Conservation (phyloP, 2,329 filamentous ascomycete species). For the Colletotrichum destructivum region DNA sequence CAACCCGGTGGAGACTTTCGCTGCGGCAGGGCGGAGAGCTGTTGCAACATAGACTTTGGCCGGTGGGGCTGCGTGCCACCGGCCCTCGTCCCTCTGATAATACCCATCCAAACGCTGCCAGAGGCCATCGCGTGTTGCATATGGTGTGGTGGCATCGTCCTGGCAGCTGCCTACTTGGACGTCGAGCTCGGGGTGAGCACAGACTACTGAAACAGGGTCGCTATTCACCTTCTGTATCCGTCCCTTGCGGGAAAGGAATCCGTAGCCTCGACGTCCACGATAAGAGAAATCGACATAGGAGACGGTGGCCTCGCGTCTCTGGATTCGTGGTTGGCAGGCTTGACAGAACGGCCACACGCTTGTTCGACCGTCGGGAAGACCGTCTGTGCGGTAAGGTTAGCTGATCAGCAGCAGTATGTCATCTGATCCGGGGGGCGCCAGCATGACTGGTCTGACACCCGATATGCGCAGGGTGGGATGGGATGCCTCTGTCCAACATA, state of each 20-base stretch:
- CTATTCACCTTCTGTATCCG: conserved; percentile 22
- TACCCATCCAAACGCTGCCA: conserved; percentile 13
- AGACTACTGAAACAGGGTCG: conserved; percentile 17
- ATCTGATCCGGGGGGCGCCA: conserved; percentile 33
- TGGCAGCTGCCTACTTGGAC: conserved; percentile 12
- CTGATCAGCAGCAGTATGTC: conserved; percentile 37
- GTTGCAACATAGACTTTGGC: conserved; percentile 9
- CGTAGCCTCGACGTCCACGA: conserved; percentile 17
- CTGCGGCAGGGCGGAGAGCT: conserved; percentile 36
- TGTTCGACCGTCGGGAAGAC: conserved; percentile 4
- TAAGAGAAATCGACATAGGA: conserved; percentile 8
- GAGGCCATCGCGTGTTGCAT: conserved; percentile 1
- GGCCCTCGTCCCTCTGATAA: conserved; percentile 18
- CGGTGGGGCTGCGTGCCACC: conserved; percentile 8
- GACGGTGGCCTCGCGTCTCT: conserved; percentile 11
- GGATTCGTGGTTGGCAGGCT: conserved; percentile 24
- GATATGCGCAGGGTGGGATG: conserved; percentile 2
- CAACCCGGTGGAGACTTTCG: conserved; percentile 21
- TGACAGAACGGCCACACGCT: conserved; percentile 8
- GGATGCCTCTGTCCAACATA: conserved; percentile 17
- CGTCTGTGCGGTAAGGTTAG: conserved; percentile 33
- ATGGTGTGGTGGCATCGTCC: conserved; percentile 33
- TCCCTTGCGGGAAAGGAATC: conserved; percentile 28
- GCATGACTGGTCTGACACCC: conserved; percentile 21
- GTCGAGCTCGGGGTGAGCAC: conserved; percentile 1